phyloP scores from a whole-genome alignment of 2,329 filamentous ascomycete genomes.

The Penicillium occitanis region DNA sequence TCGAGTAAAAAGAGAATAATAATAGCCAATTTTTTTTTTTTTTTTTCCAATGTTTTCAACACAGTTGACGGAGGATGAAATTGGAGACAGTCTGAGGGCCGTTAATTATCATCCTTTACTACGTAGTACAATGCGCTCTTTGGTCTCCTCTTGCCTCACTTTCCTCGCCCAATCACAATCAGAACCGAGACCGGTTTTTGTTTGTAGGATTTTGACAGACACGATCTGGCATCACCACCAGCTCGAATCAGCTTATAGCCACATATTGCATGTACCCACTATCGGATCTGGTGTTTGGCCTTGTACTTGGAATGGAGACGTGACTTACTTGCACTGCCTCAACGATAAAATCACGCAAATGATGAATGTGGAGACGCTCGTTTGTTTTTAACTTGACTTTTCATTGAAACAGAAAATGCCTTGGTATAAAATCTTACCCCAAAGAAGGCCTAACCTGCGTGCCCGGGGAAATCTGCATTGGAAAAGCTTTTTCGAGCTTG shows the following conservation, averaged over 20 bases:
- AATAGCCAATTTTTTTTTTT: background rate
- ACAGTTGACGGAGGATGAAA: background rate
- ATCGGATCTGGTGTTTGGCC: background rate
- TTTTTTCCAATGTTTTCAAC: background rate
- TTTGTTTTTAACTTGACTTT: background rate
- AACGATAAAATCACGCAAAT: background rate
- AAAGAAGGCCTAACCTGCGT: background rate
- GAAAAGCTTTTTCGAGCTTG: background rate
- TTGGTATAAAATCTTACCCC: background rate
- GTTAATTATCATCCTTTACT: background rate
- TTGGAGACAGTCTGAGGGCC: background rate
- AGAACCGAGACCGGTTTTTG: background rate
- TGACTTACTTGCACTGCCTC: background rate
- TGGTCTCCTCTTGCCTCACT: background rate
- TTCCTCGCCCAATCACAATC: background rate
- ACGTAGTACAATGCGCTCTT: background rate
- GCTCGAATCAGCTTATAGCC: background rate
- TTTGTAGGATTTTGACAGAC: background rate
- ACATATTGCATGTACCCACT: background rate
- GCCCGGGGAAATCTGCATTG: background rate
- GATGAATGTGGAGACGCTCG: background rate
- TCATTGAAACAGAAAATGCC: background rate
- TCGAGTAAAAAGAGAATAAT: background rate
- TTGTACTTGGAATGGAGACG: background rate
- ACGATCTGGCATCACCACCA: background rate